phyloP scores from a whole-genome alignment of 192 early-diverging fungal genomes.

The Backusella mclennaniae region DNA sequence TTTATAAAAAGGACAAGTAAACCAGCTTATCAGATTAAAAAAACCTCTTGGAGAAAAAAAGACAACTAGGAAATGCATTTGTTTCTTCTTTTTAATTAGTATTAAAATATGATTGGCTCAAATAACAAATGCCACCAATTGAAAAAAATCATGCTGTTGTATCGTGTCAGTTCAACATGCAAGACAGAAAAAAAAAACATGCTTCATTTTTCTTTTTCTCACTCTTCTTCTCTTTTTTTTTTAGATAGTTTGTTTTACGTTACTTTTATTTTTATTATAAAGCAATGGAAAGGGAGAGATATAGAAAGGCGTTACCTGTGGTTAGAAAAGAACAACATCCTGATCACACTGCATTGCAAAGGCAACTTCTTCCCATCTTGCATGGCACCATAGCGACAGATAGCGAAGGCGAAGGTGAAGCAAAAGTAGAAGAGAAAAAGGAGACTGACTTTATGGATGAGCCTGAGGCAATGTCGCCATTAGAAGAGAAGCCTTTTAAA shows the following conservation, averaged over 20 bases:
- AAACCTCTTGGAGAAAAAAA: not conserved
- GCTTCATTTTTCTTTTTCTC: not conserved
- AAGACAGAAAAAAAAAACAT: not conserved
- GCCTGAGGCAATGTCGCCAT: not conserved
- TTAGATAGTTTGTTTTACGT: not conserved
- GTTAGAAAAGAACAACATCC: not conserved
- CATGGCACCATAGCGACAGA: not conserved
- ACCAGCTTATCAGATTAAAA: no score
- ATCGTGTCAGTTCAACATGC: not conserved
- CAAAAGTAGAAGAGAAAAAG: not conserved
- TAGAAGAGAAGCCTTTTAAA: not conserved
- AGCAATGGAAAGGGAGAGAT: not conserved
- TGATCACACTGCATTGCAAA: not conserved
- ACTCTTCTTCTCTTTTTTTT: not conserved
- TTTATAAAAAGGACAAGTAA: no score
- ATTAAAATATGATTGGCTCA: not conserved
- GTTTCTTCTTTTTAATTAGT: not conserved
- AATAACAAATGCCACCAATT: not conserved
- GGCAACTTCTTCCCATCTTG: not conserved
- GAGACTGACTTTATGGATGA: not conserved
- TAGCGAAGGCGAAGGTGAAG: not conserved
- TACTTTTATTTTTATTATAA: not conserved
- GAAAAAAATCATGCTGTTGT: slow-evolving; percentile 1
- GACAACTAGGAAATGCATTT: not conserved
- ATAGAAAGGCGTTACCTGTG: not conserved